Conservation (phyloP, 225 moss, liverwort and hornwort species). For the Antitrichia curtipendula region DNA sequence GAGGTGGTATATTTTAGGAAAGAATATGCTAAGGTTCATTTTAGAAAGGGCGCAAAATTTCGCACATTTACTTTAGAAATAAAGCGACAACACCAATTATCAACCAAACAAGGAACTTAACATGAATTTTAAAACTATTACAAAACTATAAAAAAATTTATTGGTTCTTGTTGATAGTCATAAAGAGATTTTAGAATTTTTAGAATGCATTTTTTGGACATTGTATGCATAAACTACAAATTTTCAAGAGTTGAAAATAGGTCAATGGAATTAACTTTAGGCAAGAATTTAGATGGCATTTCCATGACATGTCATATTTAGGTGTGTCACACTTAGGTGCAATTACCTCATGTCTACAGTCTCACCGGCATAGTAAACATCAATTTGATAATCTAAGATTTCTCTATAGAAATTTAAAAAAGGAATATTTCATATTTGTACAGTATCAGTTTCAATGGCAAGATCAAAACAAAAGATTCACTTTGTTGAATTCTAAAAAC, state of each 20-base stretch:
- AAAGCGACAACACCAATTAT: no score
- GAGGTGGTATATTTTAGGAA: background rate
- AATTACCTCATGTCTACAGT: fast-evolving
- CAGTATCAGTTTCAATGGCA: background rate
- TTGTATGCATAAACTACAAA: background rate
- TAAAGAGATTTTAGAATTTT: background rate
- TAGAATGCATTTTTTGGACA: no score
- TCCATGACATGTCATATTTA: no score
- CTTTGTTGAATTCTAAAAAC: background rate
- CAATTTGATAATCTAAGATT: background rate
- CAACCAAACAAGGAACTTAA: fast-evolving
- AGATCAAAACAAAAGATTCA: fast-evolving
- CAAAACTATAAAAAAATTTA: fast-evolving
- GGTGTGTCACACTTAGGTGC: no score
- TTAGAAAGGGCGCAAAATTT: background rate
- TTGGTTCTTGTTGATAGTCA: background rate
- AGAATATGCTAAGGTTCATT: fast-evolving
- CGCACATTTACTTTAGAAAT: no score
- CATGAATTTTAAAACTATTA: no score
- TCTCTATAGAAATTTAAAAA: background rate
- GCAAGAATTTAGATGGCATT: background rate
- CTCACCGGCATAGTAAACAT: background rate
- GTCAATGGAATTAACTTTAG: background rate
- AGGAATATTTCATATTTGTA: background rate
- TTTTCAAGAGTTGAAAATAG: fast-evolving